Base-by-base conservation (phyloP, 148 eudicot species). In the Gaultheria prostrata region DNA sequence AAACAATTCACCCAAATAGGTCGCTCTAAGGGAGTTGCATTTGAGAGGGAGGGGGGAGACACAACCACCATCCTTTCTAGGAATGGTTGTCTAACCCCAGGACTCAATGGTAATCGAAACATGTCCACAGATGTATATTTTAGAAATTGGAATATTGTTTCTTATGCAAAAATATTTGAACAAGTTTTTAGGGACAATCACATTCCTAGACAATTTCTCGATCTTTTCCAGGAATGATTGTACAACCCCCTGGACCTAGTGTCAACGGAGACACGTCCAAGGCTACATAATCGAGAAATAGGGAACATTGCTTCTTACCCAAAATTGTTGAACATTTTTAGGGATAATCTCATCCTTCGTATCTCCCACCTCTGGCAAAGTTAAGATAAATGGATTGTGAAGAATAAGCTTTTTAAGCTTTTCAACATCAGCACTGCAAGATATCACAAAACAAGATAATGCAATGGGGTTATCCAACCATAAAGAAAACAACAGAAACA, bases 341-440 rank as follows among this genome's bases (percentile, higher is more conserved):
- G 99, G 98, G 77, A 95, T 84, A 39, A 97, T 86, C 50, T 97
- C 98, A 86, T 93, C 96, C 80, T 93, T 92, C 59, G 48, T 86
- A 85, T 94, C 93, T 43, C 97, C 95, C 67, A 87, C 90, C 85
- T 97, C 98, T 54, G 96, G 91, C 85, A 95, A 84, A 48, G 98
- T 97, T 84, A 97, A 83, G 85, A 93, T 91, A 87, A 89, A 89
- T 24, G 98, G 96, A 86, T 97, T 95, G 87, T 93, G 99, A 82
- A 95, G 89, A 85, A 95, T 82, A 80, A 95, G 98, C 77, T 90
- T 92, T 86, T 93, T 94, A 65, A 97, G 88, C 91, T 91, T 93
- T 86, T 97, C 99, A 83, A 97, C 98, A 85, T 97, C 99, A 79
- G 87, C 90, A 89, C 99, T 97, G 91, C 83, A 90, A 51, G 82